These are phyloP conservation scores for Phylloporus sp. DNA, from an alignment of 768 basidiomycete genomes.

Conservation along the genomic window DNA sequence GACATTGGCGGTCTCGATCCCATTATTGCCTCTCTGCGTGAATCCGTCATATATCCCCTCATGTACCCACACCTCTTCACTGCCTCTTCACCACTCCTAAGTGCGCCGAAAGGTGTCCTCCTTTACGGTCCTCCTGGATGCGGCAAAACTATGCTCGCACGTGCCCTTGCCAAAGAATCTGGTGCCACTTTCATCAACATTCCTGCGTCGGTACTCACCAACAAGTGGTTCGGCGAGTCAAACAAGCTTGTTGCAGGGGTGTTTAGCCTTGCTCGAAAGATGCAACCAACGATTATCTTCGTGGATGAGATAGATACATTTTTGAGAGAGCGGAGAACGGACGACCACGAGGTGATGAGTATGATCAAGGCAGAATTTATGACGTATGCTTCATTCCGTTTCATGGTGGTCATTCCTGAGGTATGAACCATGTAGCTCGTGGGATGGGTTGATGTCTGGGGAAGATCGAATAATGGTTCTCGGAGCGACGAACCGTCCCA, in stretches of 20 bases:
- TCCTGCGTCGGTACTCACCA: conserved; percentile 67
- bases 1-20: conserved; percentile 93
- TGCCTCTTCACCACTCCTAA: conserved; percentile 74
- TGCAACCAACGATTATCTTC: conserved; percentile 95
- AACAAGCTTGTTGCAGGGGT: conserved; percentile 95
- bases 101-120: conserved; percentile 93
- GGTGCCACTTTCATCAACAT: conserved; percentile 96
- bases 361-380: conserved; percentile 99
- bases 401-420: not conserved
- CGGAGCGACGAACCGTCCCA: conserved; percentile 93
- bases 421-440: conserved; percentile 50
- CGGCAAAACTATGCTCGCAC: conserved; percentile 99
- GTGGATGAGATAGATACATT: conserved; percentile 99
- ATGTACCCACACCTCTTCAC: conserved; percentile 87
- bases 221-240: conserved; percentile 84
- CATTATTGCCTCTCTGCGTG: conserved; percentile 85
- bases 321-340: conserved; percentile 78
- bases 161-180: conserved; percentile 95
- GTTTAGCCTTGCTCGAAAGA: conserved; percentile 90
- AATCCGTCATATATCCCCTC: conserved; percentile 94
- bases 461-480: conserved; percentile 83
- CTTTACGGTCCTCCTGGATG: conserved; percentile 97
- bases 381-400: conserved; percentile 48
- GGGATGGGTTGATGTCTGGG: conserved; percentile 89
- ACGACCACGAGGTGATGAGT: conserved; percentile 95